Conservation (phyloP, 352 stramenopile species). For the Thalassiosira livingstoniorum region DNA sequence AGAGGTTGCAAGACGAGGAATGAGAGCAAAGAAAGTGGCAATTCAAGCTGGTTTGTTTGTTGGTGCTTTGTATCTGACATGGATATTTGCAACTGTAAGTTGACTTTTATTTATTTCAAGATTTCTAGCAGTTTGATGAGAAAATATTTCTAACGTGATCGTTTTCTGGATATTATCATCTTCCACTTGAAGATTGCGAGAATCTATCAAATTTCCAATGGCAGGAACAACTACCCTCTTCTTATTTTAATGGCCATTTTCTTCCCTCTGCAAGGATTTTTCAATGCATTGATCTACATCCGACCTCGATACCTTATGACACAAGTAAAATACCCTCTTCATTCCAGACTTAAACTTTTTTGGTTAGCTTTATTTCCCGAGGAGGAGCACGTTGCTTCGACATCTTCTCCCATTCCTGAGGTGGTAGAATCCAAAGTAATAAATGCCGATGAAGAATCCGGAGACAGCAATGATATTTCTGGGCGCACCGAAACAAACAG, state of each 20-base stretch:
- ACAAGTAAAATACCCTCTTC: too few species aligned
- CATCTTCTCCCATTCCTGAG: too few species aligned
- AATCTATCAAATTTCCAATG: conserved; percentile 53
- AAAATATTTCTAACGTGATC: background rate
- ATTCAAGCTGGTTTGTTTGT: conserved; percentile 59
- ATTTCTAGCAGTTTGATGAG: background rate
- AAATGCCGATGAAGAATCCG: too few species aligned
- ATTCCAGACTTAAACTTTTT: too few species aligned
- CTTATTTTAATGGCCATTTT: conserved; percentile 60
- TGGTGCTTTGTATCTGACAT: conserved; percentile 53
- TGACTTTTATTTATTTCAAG: conserved; percentile 1
- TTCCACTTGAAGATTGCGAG: conserved; percentile 19
- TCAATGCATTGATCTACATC: conserved; percentile 65
- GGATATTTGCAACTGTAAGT: conserved; percentile 59
- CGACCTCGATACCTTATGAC: conserved; percentile 57
- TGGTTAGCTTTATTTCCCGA: too few species aligned
- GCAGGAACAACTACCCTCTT: conserved; percentile 39
- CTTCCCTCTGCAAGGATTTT: conserved; percentile 65
- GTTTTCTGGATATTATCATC: background rate
- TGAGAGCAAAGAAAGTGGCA: conserved; percentile 53
- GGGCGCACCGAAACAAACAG: too few species aligned
- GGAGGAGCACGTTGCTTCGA: too few species aligned
- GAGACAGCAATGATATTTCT: too few species aligned
- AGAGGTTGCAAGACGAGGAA: conserved; percentile 9
- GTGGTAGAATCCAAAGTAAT: too few species aligned